These are phyloP conservation scores for Punica granatum DNA, from an alignment of 345 rosid species.

Conservation along the genomic window DNA sequence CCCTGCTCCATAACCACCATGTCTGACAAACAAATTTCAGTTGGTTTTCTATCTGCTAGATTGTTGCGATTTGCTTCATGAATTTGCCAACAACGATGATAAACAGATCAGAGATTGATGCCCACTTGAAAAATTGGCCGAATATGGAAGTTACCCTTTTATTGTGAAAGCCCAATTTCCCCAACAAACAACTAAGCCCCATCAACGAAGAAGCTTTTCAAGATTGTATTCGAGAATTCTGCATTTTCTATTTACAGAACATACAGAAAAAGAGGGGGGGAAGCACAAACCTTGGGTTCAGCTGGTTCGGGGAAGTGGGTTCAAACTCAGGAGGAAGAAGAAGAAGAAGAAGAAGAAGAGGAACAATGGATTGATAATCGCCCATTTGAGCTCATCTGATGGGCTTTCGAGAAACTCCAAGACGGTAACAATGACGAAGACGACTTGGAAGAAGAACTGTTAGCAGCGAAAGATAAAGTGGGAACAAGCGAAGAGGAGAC, in stretches of 20 bases:
- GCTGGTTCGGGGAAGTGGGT: conserved; percentile 32
- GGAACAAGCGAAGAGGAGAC: conserved; percentile 28
- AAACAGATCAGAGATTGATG: background rate
- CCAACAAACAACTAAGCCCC: background rate
- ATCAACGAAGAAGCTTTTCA: background rate
- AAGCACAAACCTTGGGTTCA: conserved; percentile 35
- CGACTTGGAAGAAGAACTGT: conserved; percentile 24
- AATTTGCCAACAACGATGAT: too few relatives aligned
- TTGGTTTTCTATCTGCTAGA: too few relatives aligned
- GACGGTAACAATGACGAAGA: conserved; percentile 17
- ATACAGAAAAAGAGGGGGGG: background rate
- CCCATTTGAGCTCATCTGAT: conserved; percentile 17
- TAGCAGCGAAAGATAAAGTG: conserved; percentile 10
- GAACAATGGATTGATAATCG: conserved; percentile 37
- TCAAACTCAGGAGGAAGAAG: conserved; percentile 34
- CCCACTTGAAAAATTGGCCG: background rate
- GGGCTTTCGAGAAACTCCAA: conserved; percentile 23
- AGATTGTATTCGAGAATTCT: background rate
- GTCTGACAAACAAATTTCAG: too few relatives aligned
- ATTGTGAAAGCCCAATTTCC: background rate
- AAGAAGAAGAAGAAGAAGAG: conserved; percentile 13
- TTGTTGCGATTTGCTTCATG: too few relatives aligned
- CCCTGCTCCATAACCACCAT: too few relatives aligned
- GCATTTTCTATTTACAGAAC: background rate
- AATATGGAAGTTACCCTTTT: background rate